Percentiles rank a stretch among this genome's conserved stretches.
Conservation (phyloP, 306 rosid genomes). For the Lathyrus aphaca region DNA sequence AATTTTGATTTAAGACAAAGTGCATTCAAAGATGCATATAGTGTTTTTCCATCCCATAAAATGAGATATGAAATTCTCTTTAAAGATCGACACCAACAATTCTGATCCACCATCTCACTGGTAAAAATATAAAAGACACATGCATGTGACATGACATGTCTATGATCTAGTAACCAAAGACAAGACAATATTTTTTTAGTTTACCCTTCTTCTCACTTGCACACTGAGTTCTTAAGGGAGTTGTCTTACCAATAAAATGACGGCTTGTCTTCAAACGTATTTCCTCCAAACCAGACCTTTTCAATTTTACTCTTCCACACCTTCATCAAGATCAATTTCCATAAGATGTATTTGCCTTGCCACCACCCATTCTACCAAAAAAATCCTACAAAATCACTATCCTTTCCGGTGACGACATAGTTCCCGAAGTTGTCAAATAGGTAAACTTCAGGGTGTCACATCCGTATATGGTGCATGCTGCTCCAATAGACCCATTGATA, state of each 20-base stretch:
- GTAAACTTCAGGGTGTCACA: no score
- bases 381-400: slow-evolving; percentile 70
- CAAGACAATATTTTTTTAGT: background rate
- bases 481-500: no score
- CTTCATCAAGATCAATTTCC: slow-evolving; percentile 35
- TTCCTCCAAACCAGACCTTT: slow-evolving; percentile 39
- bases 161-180: no score
- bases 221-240: background rate
- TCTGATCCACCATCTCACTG: no score
- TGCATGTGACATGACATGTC: no score
- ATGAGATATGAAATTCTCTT: no score
- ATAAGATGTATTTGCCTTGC: slow-evolving; percentile 56
- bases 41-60: no score
- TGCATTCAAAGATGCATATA: no score
- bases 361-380: slow-evolving; percentile 53
- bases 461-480: no score
- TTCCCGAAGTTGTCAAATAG: slow-evolving; percentile 89
- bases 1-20: no score
- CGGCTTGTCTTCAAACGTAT: slow-evolving; percentile 58
- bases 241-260: slow-evolving; percentile 40
- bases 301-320: slow-evolving; percentile 2
- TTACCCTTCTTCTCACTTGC: background rate
- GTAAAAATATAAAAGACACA: no score
- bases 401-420: slow-evolving; percentile 94
- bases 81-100: no score